phyloP scores from a whole-genome alignment of 371 early-diverging fungal species.

The Syncephalastrum racemosum region DNA sequence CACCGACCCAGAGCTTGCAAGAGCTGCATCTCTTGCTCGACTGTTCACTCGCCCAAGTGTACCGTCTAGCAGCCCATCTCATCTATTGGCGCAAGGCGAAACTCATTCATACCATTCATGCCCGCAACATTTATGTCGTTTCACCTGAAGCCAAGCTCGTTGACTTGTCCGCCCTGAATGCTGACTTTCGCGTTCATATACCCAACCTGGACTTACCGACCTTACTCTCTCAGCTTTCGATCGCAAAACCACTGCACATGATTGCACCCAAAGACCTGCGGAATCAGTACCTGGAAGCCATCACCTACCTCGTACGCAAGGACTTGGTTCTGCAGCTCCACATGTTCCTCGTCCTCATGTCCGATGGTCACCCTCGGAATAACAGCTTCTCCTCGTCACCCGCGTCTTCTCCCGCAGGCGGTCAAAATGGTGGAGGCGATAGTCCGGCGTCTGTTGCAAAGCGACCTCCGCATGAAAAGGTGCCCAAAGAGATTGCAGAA shows the following conservation, averaged over 20 bases:
- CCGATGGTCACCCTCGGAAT: constrained; percentile 1
- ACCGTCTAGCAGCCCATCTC: constrained; percentile 85
- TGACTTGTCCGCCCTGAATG: constrained; percentile 47
- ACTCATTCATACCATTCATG: constrained; percentile 79
- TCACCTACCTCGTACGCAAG: constrained; percentile 79
- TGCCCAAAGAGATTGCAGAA: constrained; percentile 53
- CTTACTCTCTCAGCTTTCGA: constrained; percentile 71
- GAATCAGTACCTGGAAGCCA: constrained; percentile 76
- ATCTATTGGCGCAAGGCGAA: constrained; percentile 91
- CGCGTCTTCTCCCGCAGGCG: constrained; percentile 15
- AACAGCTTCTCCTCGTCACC: constrained; percentile 1
- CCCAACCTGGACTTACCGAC: constrained; percentile 69
- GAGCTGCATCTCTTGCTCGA: constrained; percentile 80
- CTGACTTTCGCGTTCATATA: constrained; percentile 61
- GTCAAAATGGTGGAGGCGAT: constrained; percentile 19
- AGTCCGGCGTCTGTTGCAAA: constrained; percentile 12
- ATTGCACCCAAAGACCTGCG: constrained; percentile 69
- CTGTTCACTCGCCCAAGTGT: constrained; percentile 89
- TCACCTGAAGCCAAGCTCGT: constrained; percentile 65
- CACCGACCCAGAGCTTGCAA: constrained; percentile 83
- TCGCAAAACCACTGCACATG: constrained; percentile 68
- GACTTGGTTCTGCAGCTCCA: constrained; percentile 80
- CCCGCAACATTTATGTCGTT: constrained; percentile 80
- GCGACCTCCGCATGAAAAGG: constrained; percentile 40
- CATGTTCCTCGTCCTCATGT: constrained; percentile 72